A percentile compares a stretch with the other conserved stretches of the same genome.
Conservation (phyloP, 2,329 filamentous ascomycete genomes). For the Coniochaeta sp. region DNA sequence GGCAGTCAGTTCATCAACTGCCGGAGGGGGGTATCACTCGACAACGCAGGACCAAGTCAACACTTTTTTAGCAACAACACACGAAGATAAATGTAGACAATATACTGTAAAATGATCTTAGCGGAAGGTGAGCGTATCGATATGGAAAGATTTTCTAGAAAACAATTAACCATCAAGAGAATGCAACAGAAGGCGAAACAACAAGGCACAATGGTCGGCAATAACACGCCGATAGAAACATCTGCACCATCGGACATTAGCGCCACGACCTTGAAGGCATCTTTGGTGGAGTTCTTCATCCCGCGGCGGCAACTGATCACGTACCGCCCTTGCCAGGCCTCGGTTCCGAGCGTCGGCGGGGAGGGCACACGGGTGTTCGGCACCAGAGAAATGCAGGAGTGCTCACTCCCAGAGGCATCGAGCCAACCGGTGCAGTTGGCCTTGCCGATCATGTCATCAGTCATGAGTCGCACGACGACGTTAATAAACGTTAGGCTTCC, state of each 20-base stretch:
- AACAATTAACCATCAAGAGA: not conserved
- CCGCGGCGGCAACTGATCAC: not conserved
- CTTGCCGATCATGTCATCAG: not conserved
- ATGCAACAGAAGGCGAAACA: not conserved
- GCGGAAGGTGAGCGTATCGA: not conserved
- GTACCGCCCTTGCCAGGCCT: not conserved
- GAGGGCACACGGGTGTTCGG: not conserved
- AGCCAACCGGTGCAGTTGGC: not conserved
- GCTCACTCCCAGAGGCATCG: not conserved
- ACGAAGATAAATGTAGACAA: not conserved
- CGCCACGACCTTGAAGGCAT: not conserved
- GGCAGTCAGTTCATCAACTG: not conserved
- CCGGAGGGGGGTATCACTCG: too few species aligned
- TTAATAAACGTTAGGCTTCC: not conserved
- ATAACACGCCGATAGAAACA: not conserved
- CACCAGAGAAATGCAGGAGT: not conserved
- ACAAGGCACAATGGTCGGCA: not conserved
- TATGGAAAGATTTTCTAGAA: not conserved
- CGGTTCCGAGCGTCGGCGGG: not conserved
- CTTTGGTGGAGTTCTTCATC: not conserved
- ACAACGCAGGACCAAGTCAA: too few species aligned
- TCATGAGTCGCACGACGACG: not conserved
- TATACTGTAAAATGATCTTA: not conserved
- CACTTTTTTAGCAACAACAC: not conserved
- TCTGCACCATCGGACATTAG: not conserved